Conservation (phyloP, 352 stramenopile genomes). For the Blastocystis hominis region DNA sequence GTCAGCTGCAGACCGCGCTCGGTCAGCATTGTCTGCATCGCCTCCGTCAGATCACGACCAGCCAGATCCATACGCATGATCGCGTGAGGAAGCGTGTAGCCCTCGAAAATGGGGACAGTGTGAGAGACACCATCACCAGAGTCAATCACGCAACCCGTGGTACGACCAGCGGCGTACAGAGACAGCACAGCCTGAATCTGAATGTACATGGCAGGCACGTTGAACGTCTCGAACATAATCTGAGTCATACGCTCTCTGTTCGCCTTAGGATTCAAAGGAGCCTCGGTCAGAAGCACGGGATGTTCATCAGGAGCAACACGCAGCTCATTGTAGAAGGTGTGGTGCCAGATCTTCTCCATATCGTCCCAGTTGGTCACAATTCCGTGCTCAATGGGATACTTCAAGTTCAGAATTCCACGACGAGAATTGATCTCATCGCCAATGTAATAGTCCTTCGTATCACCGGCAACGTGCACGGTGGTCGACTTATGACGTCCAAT, state of each 20-base stretch:
- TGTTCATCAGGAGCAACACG: slow-evolving; percentile 77
- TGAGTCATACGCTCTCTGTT: too few relatives aligned
- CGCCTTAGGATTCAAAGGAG: slow-evolving; percentile 85
- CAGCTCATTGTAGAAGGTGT: too few relatives aligned
- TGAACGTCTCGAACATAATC: too few relatives aligned
- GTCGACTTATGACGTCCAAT: slow-evolving; percentile 85
- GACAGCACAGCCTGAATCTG: slow-evolving; percentile 77
- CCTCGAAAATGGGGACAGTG: slow-evolving; percentile 92
- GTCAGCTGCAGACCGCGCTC: slow-evolving; percentile 69
- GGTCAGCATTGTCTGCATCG: slow-evolving; percentile 69
- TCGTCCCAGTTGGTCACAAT: too few relatives aligned
- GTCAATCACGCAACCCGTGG: slow-evolving; percentile 84
- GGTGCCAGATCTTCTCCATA: too few relatives aligned
- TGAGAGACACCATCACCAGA: too few relatives aligned
- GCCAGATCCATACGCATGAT: too few relatives aligned
- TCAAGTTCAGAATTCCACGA: slow-evolving; percentile 71
- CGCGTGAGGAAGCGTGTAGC: slow-evolving; percentile 82
- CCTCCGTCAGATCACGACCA: slow-evolving; percentile 73
- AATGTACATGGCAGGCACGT: too few relatives aligned
- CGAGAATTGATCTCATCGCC: slow-evolving; percentile 66
- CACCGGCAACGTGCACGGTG: slow-evolving; percentile 81
- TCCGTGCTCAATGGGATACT: too few relatives aligned
- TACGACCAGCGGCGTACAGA: slow-evolving; percentile 84
- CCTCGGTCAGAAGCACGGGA: slow-evolving; percentile 80
- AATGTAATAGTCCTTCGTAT: slow-evolving; percentile 72